Evolutionary conservation across 2,329 filamentous ascomycete genomes (phyloP).

Genomic region (Exophiala dermatitidis): DNA sequence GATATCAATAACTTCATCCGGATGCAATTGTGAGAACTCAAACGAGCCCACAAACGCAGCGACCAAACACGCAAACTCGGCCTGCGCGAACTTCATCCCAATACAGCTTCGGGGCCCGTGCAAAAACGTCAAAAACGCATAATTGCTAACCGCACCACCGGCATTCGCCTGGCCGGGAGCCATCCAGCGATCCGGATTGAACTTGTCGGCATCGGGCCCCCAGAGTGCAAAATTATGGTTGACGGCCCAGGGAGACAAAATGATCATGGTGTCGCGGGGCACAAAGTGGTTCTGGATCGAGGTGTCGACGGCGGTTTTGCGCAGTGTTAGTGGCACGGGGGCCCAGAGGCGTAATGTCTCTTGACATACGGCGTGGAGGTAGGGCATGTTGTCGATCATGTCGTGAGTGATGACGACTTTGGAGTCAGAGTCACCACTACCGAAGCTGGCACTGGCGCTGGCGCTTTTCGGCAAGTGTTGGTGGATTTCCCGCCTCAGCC

Average conservation of each 20-base stretch:
- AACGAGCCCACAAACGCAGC: slow-evolving; percentile 72
- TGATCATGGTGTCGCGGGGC: slow-evolving; percentile 62
- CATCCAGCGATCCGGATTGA: slow-evolving; percentile 74
- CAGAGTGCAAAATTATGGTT: slow-evolving; percentile 65
- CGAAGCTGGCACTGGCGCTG: neutral
- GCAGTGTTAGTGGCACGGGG: slow-evolving; percentile 64
- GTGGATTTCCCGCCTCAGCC: slow-evolving; percentile 28
- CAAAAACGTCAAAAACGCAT: slow-evolving; percentile 66
- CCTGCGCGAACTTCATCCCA: slow-evolving; percentile 49
- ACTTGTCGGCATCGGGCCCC: slow-evolving; percentile 66
- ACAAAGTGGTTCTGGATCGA: slow-evolving; percentile 58
- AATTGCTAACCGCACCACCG: slow-evolving; percentile 66
- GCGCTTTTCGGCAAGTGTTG: slow-evolving; percentile 23
- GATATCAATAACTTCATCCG: slow-evolving; percentile 54
- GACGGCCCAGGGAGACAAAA: slow-evolving; percentile 58
- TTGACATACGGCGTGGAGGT: slow-evolving; percentile 70
- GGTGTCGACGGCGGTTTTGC: slow-evolving; percentile 58
- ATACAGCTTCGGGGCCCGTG: slow-evolving; percentile 48
- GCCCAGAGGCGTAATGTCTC: slow-evolving; percentile 68
- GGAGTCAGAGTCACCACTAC: too few relatives aligned
- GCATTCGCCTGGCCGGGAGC: slow-evolving; percentile 45
- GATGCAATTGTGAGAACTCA: slow-evolving; percentile 58
- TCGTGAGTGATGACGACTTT: slow-evolving; percentile 21
- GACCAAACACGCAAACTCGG: slow-evolving; percentile 77
- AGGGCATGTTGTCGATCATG: slow-evolving; percentile 66